These are phyloP conservation scores for Blepharisma japonicum DNA, from an alignment of 73 alveolate species.

Conservation along the genomic window DNA sequence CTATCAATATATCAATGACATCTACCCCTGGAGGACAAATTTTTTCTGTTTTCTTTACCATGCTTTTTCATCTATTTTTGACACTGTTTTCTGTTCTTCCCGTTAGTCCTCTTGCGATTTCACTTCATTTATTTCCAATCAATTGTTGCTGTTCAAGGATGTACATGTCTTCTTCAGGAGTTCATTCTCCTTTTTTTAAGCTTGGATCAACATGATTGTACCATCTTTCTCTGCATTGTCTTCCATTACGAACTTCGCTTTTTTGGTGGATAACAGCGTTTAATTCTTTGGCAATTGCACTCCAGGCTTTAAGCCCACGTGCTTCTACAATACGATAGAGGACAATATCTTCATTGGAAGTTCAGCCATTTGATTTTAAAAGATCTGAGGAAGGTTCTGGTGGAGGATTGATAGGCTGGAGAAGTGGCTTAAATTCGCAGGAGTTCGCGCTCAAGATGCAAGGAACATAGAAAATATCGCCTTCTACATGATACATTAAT, in stretches of 20 bases:
- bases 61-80: not conserved
- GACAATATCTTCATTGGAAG: no score
- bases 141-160: not conserved
- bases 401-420: no score
- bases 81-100: slow-evolving; percentile 8
- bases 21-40: no score
- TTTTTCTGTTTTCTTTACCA: not conserved
- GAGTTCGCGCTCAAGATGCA: no score
- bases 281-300: not conserved
- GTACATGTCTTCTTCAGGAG: not conserved
- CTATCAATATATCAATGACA: no score
- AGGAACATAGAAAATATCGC: no score
- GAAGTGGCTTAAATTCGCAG: no score
- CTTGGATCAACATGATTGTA: slow-evolving; percentile 72
- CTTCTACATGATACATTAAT: no score
- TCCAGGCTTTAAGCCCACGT: not conserved
- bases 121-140: slow-evolving; percentile 5
- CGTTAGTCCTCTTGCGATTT: not conserved
- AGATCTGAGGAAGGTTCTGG: no score
- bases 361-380: no score
- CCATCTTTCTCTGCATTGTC: slow-evolving; percentile 86
- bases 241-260: slow-evolving; percentile 43
- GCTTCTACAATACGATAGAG: no score
- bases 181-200: slow-evolving; percentile 65
- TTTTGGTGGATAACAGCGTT: not conserved